A percentile compares a stretch with the other conserved stretches of the same genome.
These are phyloP conservation scores for Durusdinium trenchii DNA, from an alignment of 73 alveolate genomes.

Conservation along the genomic window DNA sequence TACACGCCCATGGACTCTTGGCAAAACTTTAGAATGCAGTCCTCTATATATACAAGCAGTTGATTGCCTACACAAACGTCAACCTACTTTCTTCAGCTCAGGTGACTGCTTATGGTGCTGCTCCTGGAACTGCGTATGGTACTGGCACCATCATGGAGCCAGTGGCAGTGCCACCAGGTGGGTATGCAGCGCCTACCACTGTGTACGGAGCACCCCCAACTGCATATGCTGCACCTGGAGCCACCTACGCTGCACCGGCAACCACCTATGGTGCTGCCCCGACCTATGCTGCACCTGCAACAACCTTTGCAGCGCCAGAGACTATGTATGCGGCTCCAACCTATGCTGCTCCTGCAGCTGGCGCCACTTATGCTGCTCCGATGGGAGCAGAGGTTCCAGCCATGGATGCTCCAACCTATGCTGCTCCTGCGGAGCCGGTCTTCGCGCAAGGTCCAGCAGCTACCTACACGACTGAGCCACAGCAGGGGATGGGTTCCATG, in stretches of 20 bases:
- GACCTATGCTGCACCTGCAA: slow-evolving; percentile 54
- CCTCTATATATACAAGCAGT: not conserved
- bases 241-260: slow-evolving; percentile 41
- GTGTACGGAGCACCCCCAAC: slow-evolving; percentile 43
- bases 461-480: slow-evolving; percentile 53
- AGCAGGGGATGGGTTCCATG: slow-evolving; percentile 56
- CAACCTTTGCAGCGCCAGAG: not conserved
- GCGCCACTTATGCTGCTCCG: not conserved
- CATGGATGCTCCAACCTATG: not conserved
- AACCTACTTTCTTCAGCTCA: not conserved
- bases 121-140: slow-evolving; percentile 33
- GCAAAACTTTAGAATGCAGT: not conserved
- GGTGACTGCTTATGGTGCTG: slow-evolving; percentile 47
- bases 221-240: slow-evolving; percentile 40
- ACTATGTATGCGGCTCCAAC: slow-evolving; percentile 30
- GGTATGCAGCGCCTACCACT: not conserved
- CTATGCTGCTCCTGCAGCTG: not conserved
- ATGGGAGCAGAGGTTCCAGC: not conserved
- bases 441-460: slow-evolving; percentile 23
- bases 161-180: slow-evolving; percentile 3
- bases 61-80: not conserved
- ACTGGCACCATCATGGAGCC: slow-evolving; percentile 68
- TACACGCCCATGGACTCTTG: slow-evolving; percentile 40
- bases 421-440: slow-evolving; percentile 37
- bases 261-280: slow-evolving; percentile 29